These are phyloP conservation scores for Wickerhamomyces mucosus DNA, from an alignment of 805 yeast genomes.

Conservation along the genomic window DNA sequence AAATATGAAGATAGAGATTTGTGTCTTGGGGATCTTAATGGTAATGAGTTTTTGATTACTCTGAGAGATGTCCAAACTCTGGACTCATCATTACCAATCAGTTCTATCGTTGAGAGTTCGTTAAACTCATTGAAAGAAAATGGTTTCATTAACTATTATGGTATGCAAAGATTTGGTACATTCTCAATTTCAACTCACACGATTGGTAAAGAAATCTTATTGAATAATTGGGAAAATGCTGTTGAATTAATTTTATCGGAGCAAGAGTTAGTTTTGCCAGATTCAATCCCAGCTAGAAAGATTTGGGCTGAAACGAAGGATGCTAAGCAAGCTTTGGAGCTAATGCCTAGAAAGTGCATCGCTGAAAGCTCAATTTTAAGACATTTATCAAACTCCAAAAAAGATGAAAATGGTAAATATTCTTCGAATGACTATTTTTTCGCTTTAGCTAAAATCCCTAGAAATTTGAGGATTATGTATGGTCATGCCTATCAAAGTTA, in stretches of 20 bases:
- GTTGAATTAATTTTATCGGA: conserved; percentile 73
- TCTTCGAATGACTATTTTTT: conserved; percentile 52
- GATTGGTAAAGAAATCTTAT: conserved; percentile 64
- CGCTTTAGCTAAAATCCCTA: conserved; percentile 83
- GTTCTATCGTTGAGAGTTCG: conserved; percentile 36
- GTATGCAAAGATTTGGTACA: conserved; percentile 98
- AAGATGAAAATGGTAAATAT: conserved; percentile 37
- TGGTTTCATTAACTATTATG: conserved; percentile 91
- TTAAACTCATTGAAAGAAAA: conserved; percentile 46
- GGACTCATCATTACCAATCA: conserved; percentile 24
- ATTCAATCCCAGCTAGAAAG: conserved; percentile 71
- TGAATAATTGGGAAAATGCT: conserved; percentile 72
- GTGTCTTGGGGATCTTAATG: conserved; percentile 73
- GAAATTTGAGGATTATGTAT: conserved; percentile 88
- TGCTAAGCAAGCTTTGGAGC: conserved; percentile 51
- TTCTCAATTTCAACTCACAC: conserved; percentile 87
- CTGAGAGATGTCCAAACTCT: conserved; percentile 56
- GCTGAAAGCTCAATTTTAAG: conserved; percentile 75
- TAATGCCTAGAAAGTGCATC: conserved; percentile 81
- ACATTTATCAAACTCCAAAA: conserved; percentile 43
- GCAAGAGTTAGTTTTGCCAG: conserved; percentile 77
- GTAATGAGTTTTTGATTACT: conserved; percentile 83
- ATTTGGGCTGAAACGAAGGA: conserved; percentile 71
- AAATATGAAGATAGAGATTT: conserved; percentile 52
- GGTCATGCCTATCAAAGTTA: conserved; percentile 97